Percentiles rank a stretch among this genome's conserved stretches.
These are phyloP conservation scores for Pythium catenulatum DNA, from an alignment of 352 stramenopile genomes.

Conservation along the genomic window DNA sequence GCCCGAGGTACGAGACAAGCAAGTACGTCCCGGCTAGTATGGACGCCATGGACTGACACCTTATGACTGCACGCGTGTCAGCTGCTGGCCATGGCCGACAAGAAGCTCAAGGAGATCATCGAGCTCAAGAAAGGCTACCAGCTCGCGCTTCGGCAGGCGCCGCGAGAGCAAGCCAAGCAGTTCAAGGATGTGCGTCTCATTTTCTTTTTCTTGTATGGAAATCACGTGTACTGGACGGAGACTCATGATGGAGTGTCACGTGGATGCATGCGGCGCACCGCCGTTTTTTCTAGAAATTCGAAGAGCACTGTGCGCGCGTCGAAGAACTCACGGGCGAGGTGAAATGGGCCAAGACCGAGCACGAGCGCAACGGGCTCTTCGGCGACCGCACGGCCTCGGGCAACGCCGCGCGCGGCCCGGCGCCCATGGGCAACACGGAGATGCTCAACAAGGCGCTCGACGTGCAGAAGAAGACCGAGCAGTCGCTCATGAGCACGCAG, in stretches of 20 bases:
- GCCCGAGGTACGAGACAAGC: constrained; percentile 71
- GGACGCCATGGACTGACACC: too few species aligned
- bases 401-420: constrained; percentile 41
- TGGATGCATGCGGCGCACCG: too few species aligned
- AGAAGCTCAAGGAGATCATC: constrained; percentile 90
- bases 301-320: constrained; percentile 85
- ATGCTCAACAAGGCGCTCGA: constrained; percentile 85
- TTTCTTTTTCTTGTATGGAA: too few species aligned
- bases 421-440: constrained; percentile 81
- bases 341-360: constrained; percentile 87
- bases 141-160: constrained; percentile 85
- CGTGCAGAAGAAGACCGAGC: constrained; percentile 92
- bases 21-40: too few species aligned
- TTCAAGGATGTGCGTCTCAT: constrained; percentile 87
- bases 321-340: constrained; percentile 91
- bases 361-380: constrained; percentile 88
- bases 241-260: too few species aligned
- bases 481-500: constrained; percentile 89
- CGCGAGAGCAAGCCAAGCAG: constrained; percentile 78
- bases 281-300: constrained; percentile 95
- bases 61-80: too few species aligned
- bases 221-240: too few species aligned
- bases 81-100: constrained; percentile 87
- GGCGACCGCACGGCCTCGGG: constrained; percentile 73
- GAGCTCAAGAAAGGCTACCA: constrained; percentile 93